Base-by-base conservation (phyloP, 805 yeast genomes). In the Metschnikowia aberdeeniae region DNA sequence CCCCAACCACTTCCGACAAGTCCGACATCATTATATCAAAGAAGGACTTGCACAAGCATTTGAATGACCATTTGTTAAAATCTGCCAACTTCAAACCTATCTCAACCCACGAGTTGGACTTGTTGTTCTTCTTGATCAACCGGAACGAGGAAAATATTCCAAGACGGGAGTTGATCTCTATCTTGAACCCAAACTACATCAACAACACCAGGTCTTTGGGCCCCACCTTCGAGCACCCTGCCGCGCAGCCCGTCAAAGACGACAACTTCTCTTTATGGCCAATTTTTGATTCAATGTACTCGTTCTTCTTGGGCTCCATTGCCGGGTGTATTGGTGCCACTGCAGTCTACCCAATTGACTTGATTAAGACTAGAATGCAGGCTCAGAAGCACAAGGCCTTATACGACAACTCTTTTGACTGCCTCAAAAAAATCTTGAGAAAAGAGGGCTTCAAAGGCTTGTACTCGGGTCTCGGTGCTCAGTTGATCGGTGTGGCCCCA, bases 301-400 rank as follows among this genome's bases (percentile, higher is more conserved):
- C 95, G 47, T 92, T 92, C 66, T 70, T 86, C 27, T 72, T 92
- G 47, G 99, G 99, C 13, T 89, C 97, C 3, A 76, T 90, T 41
- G 98, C 99, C 28, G 99, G 99, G 47, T 93, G 97, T 56, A 82
- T 92, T 66, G 99, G 99, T 51, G 97, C 99, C n/a, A 88, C 97
- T 5, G 87, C 86, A 12, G 99, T 92, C 36, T 92, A 92, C 64
- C 99, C 99, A 28, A 93, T 93, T 54, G 99, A 92, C 68, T 74
- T 93, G 63, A 89, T 92, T 53, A 92, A 92, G 70, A 92, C 99
- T 5, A 81, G 98, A 65, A 89, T 92, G 95, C 99, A 92, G 70
- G 95, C 95, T 50, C 98, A 92, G 70, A 80, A 89, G 53, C 80
- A 81, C 49, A 73, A 78, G 40, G 68, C 83, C 1, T 69, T 81